A percentile compares a stretch with the other conserved stretches of the same genome.
These are phyloP conservation scores for Neocucurbitaria cava DNA, from an alignment of 2,329 filamentous ascomycete genomes.

Conservation along the genomic window DNA sequence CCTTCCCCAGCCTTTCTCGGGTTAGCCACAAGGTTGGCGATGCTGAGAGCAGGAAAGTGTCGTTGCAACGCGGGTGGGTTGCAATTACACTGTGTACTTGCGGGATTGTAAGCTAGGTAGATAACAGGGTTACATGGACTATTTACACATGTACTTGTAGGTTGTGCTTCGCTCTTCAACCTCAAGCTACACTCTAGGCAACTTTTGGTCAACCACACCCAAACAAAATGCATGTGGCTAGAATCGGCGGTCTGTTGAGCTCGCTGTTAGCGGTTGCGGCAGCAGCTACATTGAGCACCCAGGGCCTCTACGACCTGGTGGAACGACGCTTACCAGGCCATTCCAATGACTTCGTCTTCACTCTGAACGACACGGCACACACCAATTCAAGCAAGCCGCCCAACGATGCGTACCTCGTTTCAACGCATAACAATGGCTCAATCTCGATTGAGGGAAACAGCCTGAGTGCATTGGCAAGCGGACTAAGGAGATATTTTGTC, in stretches of 20 bases:
- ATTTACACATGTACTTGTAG: not conserved
- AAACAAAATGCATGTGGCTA: not conserved
- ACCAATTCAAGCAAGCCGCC: slow-evolving; percentile 1
- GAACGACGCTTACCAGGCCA: slow-evolving; percentile 29
- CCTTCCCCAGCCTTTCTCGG: not conserved
- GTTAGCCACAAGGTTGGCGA: not conserved
- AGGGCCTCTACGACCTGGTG: slow-evolving; percentile 29
- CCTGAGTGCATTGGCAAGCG: slow-evolving; percentile 24
- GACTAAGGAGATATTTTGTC: slow-evolving; percentile 53
- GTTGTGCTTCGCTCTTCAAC: not conserved
- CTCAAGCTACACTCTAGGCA: not conserved
- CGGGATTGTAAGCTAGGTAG: too few relatives aligned
- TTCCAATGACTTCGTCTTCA: slow-evolving; percentile 25
- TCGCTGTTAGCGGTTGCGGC: not conserved
- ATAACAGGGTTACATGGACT: not conserved
- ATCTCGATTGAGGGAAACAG: slow-evolving; percentile 26
- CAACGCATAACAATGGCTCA: slow-evolving; percentile 16
- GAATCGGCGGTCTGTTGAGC: not conserved
- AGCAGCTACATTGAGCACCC: slow-evolving; percentile 15
- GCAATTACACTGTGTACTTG: too few relatives aligned
- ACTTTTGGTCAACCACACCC: not conserved
- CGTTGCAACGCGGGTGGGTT: not conserved
- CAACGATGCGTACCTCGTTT: slow-evolving; percentile 25
- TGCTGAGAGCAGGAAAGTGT: not conserved
- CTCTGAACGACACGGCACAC: slow-evolving; percentile 7